Evolutionary conservation across 805 yeast species (phyloP).

Genomic region (Nematodospora valgi): DNA sequence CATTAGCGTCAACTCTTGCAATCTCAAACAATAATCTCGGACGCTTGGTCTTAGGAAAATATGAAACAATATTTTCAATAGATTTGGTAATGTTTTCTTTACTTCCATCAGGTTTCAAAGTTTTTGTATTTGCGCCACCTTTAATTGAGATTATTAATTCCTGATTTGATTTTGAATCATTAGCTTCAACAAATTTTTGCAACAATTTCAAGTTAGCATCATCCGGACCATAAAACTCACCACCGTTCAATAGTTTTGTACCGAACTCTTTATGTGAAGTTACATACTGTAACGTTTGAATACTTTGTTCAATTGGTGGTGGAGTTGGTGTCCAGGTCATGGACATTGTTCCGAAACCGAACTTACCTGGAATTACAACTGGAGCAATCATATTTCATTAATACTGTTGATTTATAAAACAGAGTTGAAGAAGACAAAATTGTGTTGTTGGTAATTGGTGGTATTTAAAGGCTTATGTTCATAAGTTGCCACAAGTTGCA

Average conservation of each 20-base stretch:
- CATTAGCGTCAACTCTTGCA: conserved; percentile 62
- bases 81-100: conserved; percentile 45
- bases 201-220: conserved; percentile 53
- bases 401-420: too few species aligned
- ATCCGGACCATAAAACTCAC: conserved; percentile 71
- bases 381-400: conserved; percentile 10
- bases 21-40: conserved; percentile 55
- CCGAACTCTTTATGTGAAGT: conserved; percentile 45
- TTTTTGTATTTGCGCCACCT: conserved; percentile 49
- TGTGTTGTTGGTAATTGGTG: too few species aligned
- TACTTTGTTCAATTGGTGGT: conserved; percentile 49
- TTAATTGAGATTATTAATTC: conserved; percentile 63
- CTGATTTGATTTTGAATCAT: conserved; percentile 52
- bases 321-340: conserved; percentile 68
- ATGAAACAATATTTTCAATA: conserved; percentile 39
- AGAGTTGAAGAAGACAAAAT: background rate
- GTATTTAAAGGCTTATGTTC: too few species aligned
- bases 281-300: conserved; percentile 45
- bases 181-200: conserved; percentile 48
- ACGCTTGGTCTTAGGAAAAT: conserved; percentile 28
- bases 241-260: conserved; percentile 61
- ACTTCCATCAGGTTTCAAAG: conserved; percentile 47
- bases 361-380: conserved; percentile 20
- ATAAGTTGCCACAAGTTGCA: too few species aligned
- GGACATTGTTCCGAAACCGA: conserved; percentile 81